Base-by-base conservation (phyloP, 345 rosid genomes). In the Aurinia saxatilis region DNA sequence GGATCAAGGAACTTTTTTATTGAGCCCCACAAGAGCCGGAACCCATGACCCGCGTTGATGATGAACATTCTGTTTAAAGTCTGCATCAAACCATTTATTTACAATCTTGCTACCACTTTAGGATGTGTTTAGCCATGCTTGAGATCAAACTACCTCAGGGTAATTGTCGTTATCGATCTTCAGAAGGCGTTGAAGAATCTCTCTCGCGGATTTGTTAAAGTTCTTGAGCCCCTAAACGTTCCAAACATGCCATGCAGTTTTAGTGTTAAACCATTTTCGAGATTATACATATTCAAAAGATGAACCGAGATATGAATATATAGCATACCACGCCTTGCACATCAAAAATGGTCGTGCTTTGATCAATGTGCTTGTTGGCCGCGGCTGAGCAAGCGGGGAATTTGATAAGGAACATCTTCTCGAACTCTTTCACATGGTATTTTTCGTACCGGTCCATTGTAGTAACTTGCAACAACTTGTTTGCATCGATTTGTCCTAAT, bases 271-370 rank as follows among this genome's bases (percentile, higher is more conserved):
- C 2, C 14, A 29, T 16, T n/a, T 29, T 66, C 30, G n/a, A 11
- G 15, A 36, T 25, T n/a, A n/a, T 10, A 35, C 18, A 5, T 16
- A 8, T 39, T 29, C 0, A 2, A 6, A 13, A 5, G 2, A 45
- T 37, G 14, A 10, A 11, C 33, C n/a, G 5, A 27, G 16, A 6
- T 60, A 30, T 0, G 1, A 25, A 42, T 30, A 30, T 7, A 44
- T 58, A 42, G 73, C 89, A 35, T 78, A 95, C 99, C 91, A 95
- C 98, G 50, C 96, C 99, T 44, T 95, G 99, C 44, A 95, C 99
- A 81, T 95, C 99, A 57, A 95, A 83, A 74, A 95, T 90, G 23
- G 99, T 86, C 2, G 95, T 90, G 82, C 84, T 95, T 54, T 95
- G 88, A 78, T 95, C 98, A 50, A 95, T 95, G 67, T 90, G 96